Evolutionary conservation across 306 rosid species (phyloP), one percentile per base, ranked within the genome.

Genomic region (Nissolia schottii): DNA sequence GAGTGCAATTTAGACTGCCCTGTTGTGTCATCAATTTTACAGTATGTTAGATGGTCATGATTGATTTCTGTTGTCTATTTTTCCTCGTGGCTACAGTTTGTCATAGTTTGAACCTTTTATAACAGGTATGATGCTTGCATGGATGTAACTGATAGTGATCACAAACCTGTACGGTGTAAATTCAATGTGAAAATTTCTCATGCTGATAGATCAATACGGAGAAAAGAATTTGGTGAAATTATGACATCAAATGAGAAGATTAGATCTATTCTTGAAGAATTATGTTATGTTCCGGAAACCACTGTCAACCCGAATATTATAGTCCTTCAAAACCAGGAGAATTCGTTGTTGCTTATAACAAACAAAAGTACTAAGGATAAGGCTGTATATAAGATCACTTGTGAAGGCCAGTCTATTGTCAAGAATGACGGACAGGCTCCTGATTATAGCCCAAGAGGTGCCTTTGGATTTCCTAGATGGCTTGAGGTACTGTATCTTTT

Each of bases 111-210:
- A 71, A 55, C 56, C 62, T 14, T 81, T 66, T 69, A n/a, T n/a
- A 63, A 73, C 85, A 95, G 99, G 83, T 95, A 95, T 23, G 99
- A 95, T 38, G 99, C 99, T 38, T 81, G 89, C 89, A 91, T 91
- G 99, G 99, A 95, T 65, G 99, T 95, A 87, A 95, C 89, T 16
- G 99, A 91, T 25, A 95, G 99, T 59, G 97, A 95, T 83, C 99
- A 95, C 87, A 95, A 95, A 77, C 99, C 99, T 11, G 96, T 95
- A 18, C 80, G 97, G 69, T 95, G 99, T 80, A 95, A 91, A 80
- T 87, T 91, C 81, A 67, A 81, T 71, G 73, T 95, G 40, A 85
- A 81, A 62, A 87, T 95, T 79, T 79, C 92, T 66, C 92, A 92
- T 76, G 96, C 80, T 65, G 96, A 95, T 85, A 87, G 95, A 78